These are phyloP conservation scores for Mycena floridula DNA, from an alignment of 768 basidiomycete species.

Conservation along the genomic window DNA sequence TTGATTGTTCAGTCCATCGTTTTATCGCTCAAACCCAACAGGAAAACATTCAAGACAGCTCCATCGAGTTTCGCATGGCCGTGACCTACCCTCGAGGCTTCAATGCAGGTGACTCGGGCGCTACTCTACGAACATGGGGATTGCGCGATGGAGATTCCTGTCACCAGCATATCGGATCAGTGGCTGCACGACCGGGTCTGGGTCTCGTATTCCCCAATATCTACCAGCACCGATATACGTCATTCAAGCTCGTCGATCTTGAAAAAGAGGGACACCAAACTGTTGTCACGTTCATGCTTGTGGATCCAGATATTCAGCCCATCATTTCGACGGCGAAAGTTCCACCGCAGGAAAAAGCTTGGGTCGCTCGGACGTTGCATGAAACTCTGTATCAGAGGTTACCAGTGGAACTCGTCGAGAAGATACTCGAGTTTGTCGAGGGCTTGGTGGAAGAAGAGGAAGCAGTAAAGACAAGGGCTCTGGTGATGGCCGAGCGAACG, in stretches of 20 bases:
- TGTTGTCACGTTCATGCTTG: constrained; percentile 40
- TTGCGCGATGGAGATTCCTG: constrained; percentile 38
- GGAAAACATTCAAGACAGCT: constrained; percentile 35
- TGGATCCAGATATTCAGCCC: constrained; percentile 36
- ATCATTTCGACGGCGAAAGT: constrained; percentile 38
- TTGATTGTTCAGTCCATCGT: constrained; percentile 1
- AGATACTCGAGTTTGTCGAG: constrained; percentile 30
- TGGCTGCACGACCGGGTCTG: constrained; percentile 29
- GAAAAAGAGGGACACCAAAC: constrained; percentile 35
- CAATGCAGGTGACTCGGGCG: constrained; percentile 37
- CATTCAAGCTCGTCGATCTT: constrained; percentile 34
- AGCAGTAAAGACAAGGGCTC: constrained; percentile 24
- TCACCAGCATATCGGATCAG: constrained; percentile 40
- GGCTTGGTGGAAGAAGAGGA: constrained; percentile 33
- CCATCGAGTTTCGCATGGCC: constrained; percentile 44
- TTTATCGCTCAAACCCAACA: constrained; percentile 10
- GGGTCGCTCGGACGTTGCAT: constrained; percentile 33
- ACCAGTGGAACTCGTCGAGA: constrained; percentile 38
- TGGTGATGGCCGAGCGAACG: constrained; percentile 26
- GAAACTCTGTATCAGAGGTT: constrained; percentile 27
- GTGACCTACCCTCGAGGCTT: constrained; percentile 40
- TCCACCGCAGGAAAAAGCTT: constrained; percentile 43
- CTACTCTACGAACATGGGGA: constrained; percentile 45
- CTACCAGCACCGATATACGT: constrained; percentile 40
- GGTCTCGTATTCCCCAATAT: constrained; percentile 50